Percentiles rank a stretch among this genome's conserved stretches.
phyloP scores from a whole-genome alignment of 768 basidiomycete genomes.

The Kwoniella mangroviensis region DNA sequence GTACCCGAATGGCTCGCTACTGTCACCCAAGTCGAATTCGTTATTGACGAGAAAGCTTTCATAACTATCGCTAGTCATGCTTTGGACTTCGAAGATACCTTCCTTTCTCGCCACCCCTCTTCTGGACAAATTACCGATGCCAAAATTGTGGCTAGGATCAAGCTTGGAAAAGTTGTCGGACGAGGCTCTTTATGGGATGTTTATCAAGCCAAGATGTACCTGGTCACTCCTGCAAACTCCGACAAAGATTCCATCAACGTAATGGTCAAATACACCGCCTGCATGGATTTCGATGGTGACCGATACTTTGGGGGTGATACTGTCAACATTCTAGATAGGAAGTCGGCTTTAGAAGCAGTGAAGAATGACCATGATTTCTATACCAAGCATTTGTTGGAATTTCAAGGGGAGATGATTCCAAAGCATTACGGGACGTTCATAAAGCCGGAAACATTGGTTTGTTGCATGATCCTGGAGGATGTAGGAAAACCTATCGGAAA shows the following conservation, averaged over 20 bases:
- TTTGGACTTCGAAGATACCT: too few species aligned
- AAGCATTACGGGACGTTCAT: neutral
- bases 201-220: neutral
- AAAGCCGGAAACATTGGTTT: neutral
- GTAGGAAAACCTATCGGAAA: neutral
- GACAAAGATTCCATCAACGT: neutral
- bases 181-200: neutral
- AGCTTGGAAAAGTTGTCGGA: neutral
- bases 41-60: too few species aligned
- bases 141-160: neutral
- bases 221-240: neutral
- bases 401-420: neutral
- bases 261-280: neutral
- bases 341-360: neutral
- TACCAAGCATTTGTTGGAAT: neutral
- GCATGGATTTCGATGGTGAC: neutral
- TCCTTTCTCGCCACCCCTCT: too few species aligned
- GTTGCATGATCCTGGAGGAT: constrained; percentile 3
- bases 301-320: neutral
- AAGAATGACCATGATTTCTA: neutral
- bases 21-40: too few species aligned
- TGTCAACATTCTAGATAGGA: neutral
- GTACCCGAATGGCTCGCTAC: too few species aligned
- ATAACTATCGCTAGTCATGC: too few species aligned
- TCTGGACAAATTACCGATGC: neutral